These are phyloP conservation scores for Alternaria angustiovoidea DNA, from an alignment of 2,329 filamentous ascomycete species.

Conservation along the genomic window DNA sequence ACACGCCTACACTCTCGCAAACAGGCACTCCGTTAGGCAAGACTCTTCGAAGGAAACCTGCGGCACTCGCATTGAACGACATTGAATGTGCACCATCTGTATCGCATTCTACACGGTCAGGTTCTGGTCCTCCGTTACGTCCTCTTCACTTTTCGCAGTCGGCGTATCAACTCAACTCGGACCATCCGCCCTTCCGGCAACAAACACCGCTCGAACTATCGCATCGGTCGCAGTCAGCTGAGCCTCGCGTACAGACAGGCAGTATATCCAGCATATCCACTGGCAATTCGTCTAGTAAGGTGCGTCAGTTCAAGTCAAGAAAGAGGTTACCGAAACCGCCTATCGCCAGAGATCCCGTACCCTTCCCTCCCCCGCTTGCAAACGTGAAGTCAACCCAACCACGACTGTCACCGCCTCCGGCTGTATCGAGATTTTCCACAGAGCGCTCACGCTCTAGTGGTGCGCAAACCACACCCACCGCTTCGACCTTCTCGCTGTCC, in stretches of 20 bases:
- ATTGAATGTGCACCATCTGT: constrained; percentile 39
- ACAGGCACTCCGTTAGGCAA: constrained; percentile 41
- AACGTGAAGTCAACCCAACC: constrained; percentile 25
- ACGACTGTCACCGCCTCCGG: constrained; percentile 28
- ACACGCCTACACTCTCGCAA: constrained; percentile 39
- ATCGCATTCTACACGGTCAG: constrained; percentile 16
- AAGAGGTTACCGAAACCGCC: constrained; percentile 47
- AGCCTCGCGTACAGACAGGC: constrained; percentile 29
- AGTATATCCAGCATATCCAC: constrained; percentile 27
- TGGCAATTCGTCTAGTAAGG: constrained; percentile 26
- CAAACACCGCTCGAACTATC: constrained; percentile 25
- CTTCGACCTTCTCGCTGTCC: constrained; percentile 42
- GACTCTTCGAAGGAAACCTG: constrained; percentile 49
- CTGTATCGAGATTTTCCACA: constrained; percentile 29
- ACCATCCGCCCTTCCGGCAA: constrained; percentile 29
- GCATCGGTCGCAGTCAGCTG: constrained; percentile 41
- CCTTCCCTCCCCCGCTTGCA: constrained; percentile 22
- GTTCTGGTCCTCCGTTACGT: constrained; percentile 24
- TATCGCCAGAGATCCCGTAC: constrained; percentile 21
- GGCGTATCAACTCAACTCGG: constrained; percentile 35
- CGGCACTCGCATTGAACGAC: constrained; percentile 42
- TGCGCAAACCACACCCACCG: constrained; percentile 27
- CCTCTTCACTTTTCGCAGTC: constrained; percentile 43
- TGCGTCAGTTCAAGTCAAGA: constrained; percentile 44
- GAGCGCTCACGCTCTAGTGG: constrained; percentile 31